phyloP scores from a whole-genome alignment of 345 rosid species.

The Physaria fendleri region DNA sequence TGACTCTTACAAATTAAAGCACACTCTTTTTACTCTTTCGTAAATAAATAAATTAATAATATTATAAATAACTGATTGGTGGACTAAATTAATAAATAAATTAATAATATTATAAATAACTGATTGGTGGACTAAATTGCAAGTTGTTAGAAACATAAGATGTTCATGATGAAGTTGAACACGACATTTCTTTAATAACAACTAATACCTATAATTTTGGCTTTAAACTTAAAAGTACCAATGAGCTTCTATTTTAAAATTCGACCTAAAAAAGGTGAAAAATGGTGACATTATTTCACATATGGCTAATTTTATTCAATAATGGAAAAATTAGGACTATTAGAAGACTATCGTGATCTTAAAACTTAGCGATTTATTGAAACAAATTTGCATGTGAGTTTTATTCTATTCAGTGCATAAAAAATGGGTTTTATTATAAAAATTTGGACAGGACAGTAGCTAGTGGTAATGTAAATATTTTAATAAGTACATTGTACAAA shows the following conservation, averaged over 20 bases:
- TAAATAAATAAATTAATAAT: background rate
- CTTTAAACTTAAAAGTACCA: constrained; percentile 5
- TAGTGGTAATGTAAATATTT: background rate
- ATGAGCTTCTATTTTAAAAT: background rate
- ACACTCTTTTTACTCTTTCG: background rate
- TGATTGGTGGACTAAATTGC: background rate
- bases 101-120: background rate
- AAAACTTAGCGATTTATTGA: too few relatives aligned
- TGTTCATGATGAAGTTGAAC: constrained; percentile 14
- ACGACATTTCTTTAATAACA: constrained; percentile 21
- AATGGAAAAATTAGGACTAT: too few relatives aligned
- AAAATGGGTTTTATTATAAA: background rate
- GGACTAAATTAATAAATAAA: too few relatives aligned
- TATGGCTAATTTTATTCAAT: too few relatives aligned
- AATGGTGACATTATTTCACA: background rate
- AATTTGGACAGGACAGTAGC: background rate
- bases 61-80: background rate
- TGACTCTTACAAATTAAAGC: background rate
- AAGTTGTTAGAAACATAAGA: constrained; percentile 17
- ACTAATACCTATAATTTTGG: background rate
- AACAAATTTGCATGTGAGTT: too few relatives aligned
- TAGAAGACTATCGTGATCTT: too few relatives aligned
- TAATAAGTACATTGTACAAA: background rate
- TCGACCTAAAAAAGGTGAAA: background rate
- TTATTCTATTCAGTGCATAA: background rate